These are phyloP conservation scores for Pseudocercospora crystallina DNA, from an alignment of 2,329 filamentous ascomycete genomes.

Conservation along the genomic window DNA sequence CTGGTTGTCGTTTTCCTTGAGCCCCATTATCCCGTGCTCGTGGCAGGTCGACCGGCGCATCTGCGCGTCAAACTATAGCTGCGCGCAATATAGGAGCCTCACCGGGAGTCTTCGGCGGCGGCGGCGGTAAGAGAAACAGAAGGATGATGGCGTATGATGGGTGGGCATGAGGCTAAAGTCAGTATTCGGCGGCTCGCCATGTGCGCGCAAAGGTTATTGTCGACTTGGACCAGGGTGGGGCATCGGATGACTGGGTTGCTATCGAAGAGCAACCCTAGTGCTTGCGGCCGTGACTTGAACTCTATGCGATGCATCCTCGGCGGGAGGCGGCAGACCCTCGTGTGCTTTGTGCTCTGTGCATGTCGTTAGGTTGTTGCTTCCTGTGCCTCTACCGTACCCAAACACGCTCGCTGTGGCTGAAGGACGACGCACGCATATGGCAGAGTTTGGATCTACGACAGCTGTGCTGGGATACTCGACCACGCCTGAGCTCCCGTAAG, in stretches of 20 bases:
- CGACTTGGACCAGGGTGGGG: too few species aligned
- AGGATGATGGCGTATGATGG: slow-evolving; percentile 6
- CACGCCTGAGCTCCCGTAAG: too few species aligned
- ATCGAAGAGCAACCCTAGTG: too few species aligned
- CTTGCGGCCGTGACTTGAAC: too few species aligned
- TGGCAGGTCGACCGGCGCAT: slow-evolving; percentile 2
- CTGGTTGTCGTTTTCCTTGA: too few species aligned
- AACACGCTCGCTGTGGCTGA: slow-evolving; percentile 13
- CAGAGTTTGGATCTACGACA: slow-evolving; percentile 10
- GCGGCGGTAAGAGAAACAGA: not conserved
- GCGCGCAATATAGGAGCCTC: slow-evolving; percentile 2
- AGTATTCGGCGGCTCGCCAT: slow-evolving; percentile 10
- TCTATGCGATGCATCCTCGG: not conserved
- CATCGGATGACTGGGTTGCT: too few species aligned
- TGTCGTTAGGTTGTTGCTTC: too few species aligned
- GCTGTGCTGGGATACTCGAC: slow-evolving; percentile 1
- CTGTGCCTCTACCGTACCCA: too few species aligned
- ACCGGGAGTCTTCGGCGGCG: slow-evolving; percentile 5
- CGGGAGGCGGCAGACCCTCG: slow-evolving; percentile 2
- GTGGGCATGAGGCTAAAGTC: slow-evolving; percentile 16
- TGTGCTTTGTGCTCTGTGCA: slow-evolving; percentile 5
- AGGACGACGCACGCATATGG: slow-evolving; percentile 7
- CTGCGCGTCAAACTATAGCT: slow-evolving; percentile 2
- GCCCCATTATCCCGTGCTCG: too few species aligned
- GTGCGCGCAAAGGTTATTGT: slow-evolving; percentile 1